phyloP scores from a whole-genome alignment of 2,329 filamentous ascomycete genomes.

The Leptosphaerulina australis region DNA sequence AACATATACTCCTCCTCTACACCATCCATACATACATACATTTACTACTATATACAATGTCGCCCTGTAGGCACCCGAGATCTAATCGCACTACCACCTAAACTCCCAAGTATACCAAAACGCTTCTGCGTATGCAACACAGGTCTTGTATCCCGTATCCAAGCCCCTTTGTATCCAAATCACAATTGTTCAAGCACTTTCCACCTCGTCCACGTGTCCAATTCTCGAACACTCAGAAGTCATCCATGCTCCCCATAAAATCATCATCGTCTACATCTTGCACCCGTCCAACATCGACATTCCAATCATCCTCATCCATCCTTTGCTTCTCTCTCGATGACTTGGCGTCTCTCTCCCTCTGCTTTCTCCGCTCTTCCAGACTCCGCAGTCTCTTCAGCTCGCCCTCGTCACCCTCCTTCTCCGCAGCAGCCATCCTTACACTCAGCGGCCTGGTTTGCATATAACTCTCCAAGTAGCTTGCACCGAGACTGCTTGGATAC shows the following conservation, averaged over 20 bases:
- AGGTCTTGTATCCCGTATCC: neutral
- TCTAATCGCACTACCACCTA: neutral
- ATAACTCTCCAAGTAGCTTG: slow-evolving; percentile 48
- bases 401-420: slow-evolving; percentile 29
- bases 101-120: neutral
- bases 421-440: slow-evolving; percentile 44
- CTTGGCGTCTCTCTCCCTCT: slow-evolving; percentile 15
- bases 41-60: neutral
- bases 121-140: neutral
- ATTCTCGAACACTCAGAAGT: slow-evolving; percentile 35
- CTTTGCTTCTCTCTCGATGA: slow-evolving; percentile 4
- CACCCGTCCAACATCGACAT: slow-evolving; percentile 2
- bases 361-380: slow-evolving; percentile 9
- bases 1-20: neutral
- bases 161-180: neutral
- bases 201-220: too few species aligned
- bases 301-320: slow-evolving; percentile 16
- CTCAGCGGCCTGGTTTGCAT: slow-evolving; percentile 46
- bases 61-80: neutral
- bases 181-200: too few species aligned
- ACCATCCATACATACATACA: slow-evolving; percentile 5
- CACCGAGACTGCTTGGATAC: slow-evolving; percentile 43
- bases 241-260: slow-evolving; percentile 45
- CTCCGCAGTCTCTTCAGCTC: slow-evolving; percentile 11
- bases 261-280: slow-evolving; percentile 29